phyloP scores from a whole-genome alignment of 352 stramenopile genomes.

The Globisporangium paroecandrum region DNA sequence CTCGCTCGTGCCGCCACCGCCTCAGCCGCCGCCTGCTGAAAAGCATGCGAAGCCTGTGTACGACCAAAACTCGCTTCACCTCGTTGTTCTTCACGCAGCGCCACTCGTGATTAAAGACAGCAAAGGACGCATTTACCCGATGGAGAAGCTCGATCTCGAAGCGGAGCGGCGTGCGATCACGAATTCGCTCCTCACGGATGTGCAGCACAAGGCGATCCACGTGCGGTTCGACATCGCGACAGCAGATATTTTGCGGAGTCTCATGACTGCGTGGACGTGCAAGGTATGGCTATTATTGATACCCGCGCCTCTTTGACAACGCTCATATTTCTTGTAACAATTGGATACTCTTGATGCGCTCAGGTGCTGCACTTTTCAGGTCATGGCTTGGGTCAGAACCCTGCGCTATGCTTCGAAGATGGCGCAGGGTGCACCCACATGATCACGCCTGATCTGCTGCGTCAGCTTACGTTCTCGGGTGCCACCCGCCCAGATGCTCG shows the following conservation, averaged over 20 bases:
- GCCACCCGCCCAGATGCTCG: conserved; percentile 9
- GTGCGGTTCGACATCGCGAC: conserved; percentile 78
- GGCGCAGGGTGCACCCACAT: conserved; percentile 67
- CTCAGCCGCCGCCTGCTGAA: conserved; percentile 8
- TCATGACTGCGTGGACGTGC: conserved; percentile 77
- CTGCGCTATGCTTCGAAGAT: conserved; percentile 79
- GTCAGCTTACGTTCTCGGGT: conserved; percentile 67
- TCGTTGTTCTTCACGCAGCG: conserved; percentile 80
- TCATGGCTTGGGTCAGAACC: conserved; percentile 63
- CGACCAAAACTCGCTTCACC: conserved; percentile 56
- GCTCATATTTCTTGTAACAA: neutral
- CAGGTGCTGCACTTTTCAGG: conserved; percentile 78
- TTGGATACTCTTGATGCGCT: neutral
- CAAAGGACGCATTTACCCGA: conserved; percentile 64
- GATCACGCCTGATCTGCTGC: conserved; percentile 61
- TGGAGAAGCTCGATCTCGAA: conserved; percentile 82
- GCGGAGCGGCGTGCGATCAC: conserved; percentile 68
- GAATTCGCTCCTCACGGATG: conserved; percentile 63
- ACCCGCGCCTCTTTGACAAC: neutral
- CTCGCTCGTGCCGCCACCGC: conserved; percentile 2
- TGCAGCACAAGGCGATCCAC: conserved; percentile 72
- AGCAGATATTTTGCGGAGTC: conserved; percentile 63
- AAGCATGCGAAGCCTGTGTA: neutral
- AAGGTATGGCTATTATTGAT: neutral
- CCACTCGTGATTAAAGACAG: conserved; percentile 77